These are phyloP conservation scores for Lepidium sativum DNA, from an alignment of 345 rosid genomes.

Conservation along the genomic window DNA sequence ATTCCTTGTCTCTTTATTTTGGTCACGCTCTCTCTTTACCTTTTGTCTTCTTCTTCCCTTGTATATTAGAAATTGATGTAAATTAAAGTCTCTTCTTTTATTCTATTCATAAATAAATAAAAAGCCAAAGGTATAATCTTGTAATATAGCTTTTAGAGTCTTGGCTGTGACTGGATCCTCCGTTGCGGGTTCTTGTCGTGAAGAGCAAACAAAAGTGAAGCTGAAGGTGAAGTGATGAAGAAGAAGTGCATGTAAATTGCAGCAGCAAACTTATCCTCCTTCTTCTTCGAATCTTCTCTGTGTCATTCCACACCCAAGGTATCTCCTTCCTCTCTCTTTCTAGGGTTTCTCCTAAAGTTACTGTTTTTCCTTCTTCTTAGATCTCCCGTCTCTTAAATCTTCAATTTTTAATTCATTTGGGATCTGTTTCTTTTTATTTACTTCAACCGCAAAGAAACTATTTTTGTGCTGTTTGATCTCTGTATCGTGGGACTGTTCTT, in stretches of 20 bases:
- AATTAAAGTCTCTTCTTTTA: neutral
- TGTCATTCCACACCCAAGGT: slow-evolving; percentile 13
- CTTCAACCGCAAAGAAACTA: neutral
- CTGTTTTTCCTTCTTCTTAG: slow-evolving; percentile 6
- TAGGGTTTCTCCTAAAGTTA: slow-evolving; percentile 18
- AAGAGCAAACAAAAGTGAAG: slow-evolving; percentile 7
- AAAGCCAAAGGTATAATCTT: slow-evolving; percentile 8
- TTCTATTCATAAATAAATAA: neutral
- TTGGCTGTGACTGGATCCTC: slow-evolving; percentile 6
- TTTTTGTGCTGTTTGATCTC: neutral
- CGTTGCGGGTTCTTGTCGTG: slow-evolving; percentile 9
- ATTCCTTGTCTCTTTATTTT: neutral
- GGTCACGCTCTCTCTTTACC: neutral
- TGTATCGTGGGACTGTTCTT: neutral
- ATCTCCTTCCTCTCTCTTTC: slow-evolving; percentile 11
- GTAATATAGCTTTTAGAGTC: slow-evolving; percentile 7
- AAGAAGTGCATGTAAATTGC: slow-evolving; percentile 7
- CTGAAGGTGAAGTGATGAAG: neutral
- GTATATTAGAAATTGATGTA: slow-evolving; percentile 1
- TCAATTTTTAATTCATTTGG: neutral
- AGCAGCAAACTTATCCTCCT: neutral
- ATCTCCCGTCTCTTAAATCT: slow-evolving; percentile 6
- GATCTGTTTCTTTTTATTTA: neutral
- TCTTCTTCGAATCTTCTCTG: slow-evolving; percentile 17
- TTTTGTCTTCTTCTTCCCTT: neutral